Conservation (phyloP, 352 stramenopile species). For the Phytophthora lateralis region DNA sequence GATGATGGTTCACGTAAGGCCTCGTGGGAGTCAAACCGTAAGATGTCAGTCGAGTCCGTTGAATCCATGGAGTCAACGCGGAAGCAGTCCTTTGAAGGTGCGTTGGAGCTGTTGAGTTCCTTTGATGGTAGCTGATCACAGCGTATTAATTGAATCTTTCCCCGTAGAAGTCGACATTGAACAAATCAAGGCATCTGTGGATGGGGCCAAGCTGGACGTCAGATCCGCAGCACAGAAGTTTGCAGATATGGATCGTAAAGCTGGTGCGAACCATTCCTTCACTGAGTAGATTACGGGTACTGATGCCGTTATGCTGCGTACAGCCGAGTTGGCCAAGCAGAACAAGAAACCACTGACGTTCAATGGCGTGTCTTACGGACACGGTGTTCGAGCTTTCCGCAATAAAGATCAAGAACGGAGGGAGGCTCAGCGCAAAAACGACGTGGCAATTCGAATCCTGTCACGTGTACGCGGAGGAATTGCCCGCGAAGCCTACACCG, state of each 20-base stretch:
- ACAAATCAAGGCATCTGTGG: constrained; percentile 63
- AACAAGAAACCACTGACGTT: constrained; percentile 46
- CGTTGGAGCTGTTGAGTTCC: neutral
- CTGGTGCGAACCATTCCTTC: constrained; percentile 36
- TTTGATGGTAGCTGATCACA: neutral
- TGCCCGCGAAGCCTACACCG: constrained; percentile 39
- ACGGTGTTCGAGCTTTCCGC: constrained; percentile 27
- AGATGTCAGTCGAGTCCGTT: constrained; percentile 46
- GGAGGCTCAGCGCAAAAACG: constrained; percentile 34
- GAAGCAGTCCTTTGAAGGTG: constrained; percentile 49
- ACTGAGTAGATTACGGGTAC: neutral
- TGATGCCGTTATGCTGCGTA: constrained; percentile 13
- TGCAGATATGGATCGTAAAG: constrained; percentile 67
- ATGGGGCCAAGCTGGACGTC: constrained; percentile 53
- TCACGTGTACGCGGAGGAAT: constrained; percentile 41
- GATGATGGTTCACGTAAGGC: constrained; percentile 40
- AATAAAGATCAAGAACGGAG: constrained; percentile 38
- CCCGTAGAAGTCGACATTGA: constrained; percentile 53
- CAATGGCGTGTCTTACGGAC: constrained; percentile 35
- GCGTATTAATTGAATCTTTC: neutral
- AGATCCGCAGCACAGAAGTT: constrained; percentile 66
- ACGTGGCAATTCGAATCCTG: constrained; percentile 58
- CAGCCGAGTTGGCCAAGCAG: constrained; percentile 42
- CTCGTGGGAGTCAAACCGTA: constrained; percentile 40
- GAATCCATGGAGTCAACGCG: constrained; percentile 38